phyloP scores from a whole-genome alignment of 148 eudicot genomes.

The Dysphania ambrosioides region DNA sequence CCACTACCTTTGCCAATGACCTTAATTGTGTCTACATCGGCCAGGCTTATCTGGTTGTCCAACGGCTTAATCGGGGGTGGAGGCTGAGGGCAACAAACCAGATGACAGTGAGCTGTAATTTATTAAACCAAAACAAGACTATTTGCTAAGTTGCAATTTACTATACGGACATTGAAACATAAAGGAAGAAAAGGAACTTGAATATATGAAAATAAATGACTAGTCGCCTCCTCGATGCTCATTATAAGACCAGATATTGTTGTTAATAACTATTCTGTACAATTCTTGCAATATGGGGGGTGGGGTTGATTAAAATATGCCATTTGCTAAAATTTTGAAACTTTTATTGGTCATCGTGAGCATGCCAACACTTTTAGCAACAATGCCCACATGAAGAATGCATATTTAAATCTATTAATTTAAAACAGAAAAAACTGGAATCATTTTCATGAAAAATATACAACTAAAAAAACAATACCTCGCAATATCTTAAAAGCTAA shows the following conservation, averaged over 20 bases:
- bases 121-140: neutral
- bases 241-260: neutral
- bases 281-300: neutral
- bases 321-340: neutral
- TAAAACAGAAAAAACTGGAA: neutral
- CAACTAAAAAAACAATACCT: too few species aligned
- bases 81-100: conserved; percentile 46
- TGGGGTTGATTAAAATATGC: neutral
- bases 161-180: neutral
- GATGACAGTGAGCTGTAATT: conserved; percentile 7
- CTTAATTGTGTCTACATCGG: conserved; percentile 86
- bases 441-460: neutral
- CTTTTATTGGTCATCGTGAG: neutral
- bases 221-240: neutral
- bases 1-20: conserved; percentile 92
- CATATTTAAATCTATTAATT: too few species aligned
- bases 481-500: too few species aligned
- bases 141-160: neutral
- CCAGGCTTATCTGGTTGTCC: conserved; percentile 87
- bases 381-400: too few species aligned
- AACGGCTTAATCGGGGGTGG: conserved; percentile 83
- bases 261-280: neutral
- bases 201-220: neutral
- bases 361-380: neutral
- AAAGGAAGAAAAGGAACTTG: conserved; percentile 1